These are phyloP conservation scores for Clitoria ternatea DNA, from an alignment of 306 rosid species.

Conservation along the genomic window DNA sequence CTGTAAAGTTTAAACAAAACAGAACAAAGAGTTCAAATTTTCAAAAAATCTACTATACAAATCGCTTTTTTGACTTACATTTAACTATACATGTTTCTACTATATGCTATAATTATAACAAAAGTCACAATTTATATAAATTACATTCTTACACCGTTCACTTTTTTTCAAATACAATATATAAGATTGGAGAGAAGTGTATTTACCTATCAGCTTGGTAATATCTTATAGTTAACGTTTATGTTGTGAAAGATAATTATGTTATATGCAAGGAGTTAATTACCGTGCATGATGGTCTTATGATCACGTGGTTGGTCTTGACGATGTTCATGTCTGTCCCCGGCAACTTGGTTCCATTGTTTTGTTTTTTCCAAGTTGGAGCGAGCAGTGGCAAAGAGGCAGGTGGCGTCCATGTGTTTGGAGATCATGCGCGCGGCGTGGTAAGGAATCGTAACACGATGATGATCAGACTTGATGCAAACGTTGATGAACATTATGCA, in stretches of 20 bases:
- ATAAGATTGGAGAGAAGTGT: no score
- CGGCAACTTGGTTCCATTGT: constrained; percentile 10
- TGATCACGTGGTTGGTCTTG: constrained; percentile 11
- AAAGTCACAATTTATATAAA: no score
- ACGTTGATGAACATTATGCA: constrained; percentile 52
- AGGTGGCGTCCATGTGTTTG: constrained; percentile 70
- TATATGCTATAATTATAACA: background rate
- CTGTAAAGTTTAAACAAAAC: background rate
- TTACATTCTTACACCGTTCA: no score
- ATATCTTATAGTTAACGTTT: no score
- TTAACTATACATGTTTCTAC: no score
- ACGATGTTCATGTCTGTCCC: constrained; percentile 10
- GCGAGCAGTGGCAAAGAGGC: constrained; percentile 53
- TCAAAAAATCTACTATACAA: constrained; percentile 12
- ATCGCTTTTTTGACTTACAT: background rate
- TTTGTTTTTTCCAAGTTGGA: constrained; percentile 29
- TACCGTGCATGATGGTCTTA: constrained; percentile 26
- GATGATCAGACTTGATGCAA: constrained; percentile 27
- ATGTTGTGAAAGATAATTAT: no score
- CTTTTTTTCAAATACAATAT: no score
- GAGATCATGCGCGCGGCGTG: constrained; percentile 58
- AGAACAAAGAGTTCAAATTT: constrained; percentile 13
- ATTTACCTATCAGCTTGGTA: no score
- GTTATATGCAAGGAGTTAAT: background rate
- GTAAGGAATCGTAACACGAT: constrained; percentile 46